Percentiles rank a stretch among this genome's conserved stretches.
These are phyloP conservation scores for Syzygium aromaticum DNA, from an alignment of 345 rosid genomes.

Conservation along the genomic window DNA sequence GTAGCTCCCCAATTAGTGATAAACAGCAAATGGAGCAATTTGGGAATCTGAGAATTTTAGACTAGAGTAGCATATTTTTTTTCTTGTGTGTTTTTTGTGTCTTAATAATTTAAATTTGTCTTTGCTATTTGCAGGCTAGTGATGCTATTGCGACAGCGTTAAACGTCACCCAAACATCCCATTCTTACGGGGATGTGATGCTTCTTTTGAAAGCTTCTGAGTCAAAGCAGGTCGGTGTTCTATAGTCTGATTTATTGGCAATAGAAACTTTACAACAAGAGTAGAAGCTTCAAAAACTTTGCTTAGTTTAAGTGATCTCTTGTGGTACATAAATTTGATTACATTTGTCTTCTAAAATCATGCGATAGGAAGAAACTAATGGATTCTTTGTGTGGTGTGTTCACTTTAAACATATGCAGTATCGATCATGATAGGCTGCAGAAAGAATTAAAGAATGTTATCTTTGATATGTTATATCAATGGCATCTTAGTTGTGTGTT, in stretches of 20 bases:
- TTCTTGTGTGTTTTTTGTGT: not conserved
- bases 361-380: not conserved
- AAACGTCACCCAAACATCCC: conserved; percentile 77
- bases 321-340: not conserved
- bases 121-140: conserved; percentile 49
- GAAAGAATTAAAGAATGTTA: not conserved
- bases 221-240: conserved; percentile 38
- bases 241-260: not conserved
- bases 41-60: not conserved
- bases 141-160: conserved; percentile 64
- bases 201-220: conserved; percentile 64
- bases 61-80: not conserved
- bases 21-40: not conserved
- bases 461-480: not conserved
- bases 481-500: not conserved
- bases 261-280: not conserved
- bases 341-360: not conserved
- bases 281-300: not conserved
- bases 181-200: conserved; percentile 88
- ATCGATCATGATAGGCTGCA: not conserved
- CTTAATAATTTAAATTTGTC: not conserved
- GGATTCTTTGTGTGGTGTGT: not conserved
- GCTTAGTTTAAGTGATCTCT: not conserved
- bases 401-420: not conserved
- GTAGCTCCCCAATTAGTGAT: not conserved